phyloP scores from a whole-genome alignment of 2,329 filamentous ascomycete genomes.

The Lithohypha guttulata region DNA sequence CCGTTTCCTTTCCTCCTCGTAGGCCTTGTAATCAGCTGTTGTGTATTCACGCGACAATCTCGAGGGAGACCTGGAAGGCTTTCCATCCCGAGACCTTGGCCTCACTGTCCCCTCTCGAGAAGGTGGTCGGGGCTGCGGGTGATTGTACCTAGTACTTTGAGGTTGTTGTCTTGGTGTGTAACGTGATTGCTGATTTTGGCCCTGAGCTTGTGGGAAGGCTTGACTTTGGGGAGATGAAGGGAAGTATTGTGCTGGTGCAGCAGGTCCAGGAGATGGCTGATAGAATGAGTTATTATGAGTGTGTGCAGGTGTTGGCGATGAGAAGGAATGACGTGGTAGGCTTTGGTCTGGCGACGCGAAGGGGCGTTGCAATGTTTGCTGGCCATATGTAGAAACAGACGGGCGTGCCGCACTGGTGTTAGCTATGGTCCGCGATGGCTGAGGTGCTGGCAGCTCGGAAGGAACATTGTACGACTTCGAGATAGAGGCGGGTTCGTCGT shows the following conservation, averaged over 20 bases:
- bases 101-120: constrained; percentile 18
- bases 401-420: neutral
- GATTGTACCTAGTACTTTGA: constrained; percentile 1
- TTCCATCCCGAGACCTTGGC: constrained; percentile 20
- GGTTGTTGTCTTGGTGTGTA: neutral
- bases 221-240: constrained; percentile 9
- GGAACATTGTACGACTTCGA: constrained; percentile 6
- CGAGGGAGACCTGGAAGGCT: constrained; percentile 17
- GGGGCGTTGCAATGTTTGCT: constrained; percentile 7
- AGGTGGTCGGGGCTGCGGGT: constrained; percentile 11
- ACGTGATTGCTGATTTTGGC: neutral
- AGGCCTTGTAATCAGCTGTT: constrained; percentile 6
- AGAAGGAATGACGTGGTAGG: constrained; percentile 16
- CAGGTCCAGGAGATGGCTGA: constrained; percentile 4
- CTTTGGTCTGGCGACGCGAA: constrained; percentile 18
- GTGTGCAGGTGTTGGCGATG: constrained; percentile 17
- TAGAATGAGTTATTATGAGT: constrained; percentile 13
- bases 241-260: constrained; percentile 11
- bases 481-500: neutral
- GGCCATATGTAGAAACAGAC: neutral
- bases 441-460: neutral
- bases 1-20: constrained; percentile 13
- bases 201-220: constrained; percentile 2
- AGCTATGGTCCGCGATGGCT: neutral
- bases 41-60: constrained; percentile 11